Evolutionary conservation across 768 basidiomycete genomes (phyloP), one percentile per base, ranked within the genome.

Genomic region (Macrolepiota dolichaula): DNA sequence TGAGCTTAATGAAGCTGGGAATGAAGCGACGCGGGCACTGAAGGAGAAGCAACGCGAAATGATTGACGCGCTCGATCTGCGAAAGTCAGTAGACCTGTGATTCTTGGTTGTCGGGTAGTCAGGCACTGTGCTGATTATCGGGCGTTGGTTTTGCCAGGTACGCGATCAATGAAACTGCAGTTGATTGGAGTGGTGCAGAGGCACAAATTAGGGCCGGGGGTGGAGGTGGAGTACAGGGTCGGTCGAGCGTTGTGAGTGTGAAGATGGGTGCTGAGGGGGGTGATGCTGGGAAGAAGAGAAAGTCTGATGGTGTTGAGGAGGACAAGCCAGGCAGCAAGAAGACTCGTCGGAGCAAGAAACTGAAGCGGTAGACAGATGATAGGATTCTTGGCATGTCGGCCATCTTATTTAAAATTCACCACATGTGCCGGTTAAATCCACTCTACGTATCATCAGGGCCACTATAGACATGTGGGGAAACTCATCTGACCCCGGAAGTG

Each of bases 1-100:
- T 7, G 92, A 95, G 68, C 75, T 94, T 12, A 79, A 90, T 22
- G 87, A 88, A 63, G 94, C 91, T 0, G 95, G 91, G 0, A 82
- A 86, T 63, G 85, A 88, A 70, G 89, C 81, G 61, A 79, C 83
- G 49, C 82, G 83, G 64, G 88, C 83, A 53, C 78, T 88, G 59
- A 74, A 85, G 65, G 88, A 89, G 74, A 84, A 89, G 72, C 95
- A 98, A 74, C 80, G 89, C 24, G 89, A 91, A 72, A 85, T 98
- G 80, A 87, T 98, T 52, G 87, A 93, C 65, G 84, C 91, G 22
- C 80, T 99, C 32, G 94, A 98, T 75, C 74, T 98, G 62, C 85
- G 80, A 75, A 89, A 89, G 94, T 98, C 70, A 82, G 92, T 81
- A 44, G 25, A 50, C 64, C 55, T 36, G 47, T 49, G 29, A 53